A percentile compares a stretch with the other conserved stretches of the same genome.
Evolutionary conservation across 2,329 filamentous ascomycete species (phyloP).

Genomic region (Chrysoporthe austroafricana): DNA sequence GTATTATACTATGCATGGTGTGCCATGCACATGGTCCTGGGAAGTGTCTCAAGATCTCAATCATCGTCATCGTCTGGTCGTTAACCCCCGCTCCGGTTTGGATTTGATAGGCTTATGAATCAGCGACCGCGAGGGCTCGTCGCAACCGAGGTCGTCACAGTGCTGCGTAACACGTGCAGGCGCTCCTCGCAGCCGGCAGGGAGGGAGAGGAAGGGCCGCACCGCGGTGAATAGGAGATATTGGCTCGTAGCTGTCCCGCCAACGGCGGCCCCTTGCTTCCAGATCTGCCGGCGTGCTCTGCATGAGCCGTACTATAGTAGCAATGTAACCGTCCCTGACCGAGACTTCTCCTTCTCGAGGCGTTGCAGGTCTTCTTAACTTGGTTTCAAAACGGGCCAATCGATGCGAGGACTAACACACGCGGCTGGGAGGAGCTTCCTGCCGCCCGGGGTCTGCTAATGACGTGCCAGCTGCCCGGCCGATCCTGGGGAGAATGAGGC

Average conservation of each 20-base stretch:
- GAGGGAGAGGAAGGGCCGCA: too few relatives aligned
- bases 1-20: background rate
- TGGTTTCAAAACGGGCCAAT: background rate
- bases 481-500: background rate
- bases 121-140: background rate
- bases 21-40: background rate
- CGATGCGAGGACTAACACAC: background rate
- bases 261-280: background rate
- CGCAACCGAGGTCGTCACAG: too few relatives aligned
- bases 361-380: background rate
- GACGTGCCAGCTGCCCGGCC: background rate
- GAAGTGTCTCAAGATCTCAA: slow-evolving; percentile 2
- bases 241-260: background rate
- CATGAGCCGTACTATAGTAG: background rate
- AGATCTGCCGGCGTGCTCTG: background rate
- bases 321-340: background rate
- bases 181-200: too few relatives aligned
- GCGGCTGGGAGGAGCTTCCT: background rate
- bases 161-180: background rate
- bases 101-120: background rate
- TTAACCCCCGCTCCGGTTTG: background rate
- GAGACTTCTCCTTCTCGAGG: background rate
- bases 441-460: background rate
- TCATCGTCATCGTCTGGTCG: background rate
- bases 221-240: too few relatives aligned